phyloP scores from a whole-genome alignment of 1,139 yeast genomes.

The Candida pseudoviswanathii region DNA sequence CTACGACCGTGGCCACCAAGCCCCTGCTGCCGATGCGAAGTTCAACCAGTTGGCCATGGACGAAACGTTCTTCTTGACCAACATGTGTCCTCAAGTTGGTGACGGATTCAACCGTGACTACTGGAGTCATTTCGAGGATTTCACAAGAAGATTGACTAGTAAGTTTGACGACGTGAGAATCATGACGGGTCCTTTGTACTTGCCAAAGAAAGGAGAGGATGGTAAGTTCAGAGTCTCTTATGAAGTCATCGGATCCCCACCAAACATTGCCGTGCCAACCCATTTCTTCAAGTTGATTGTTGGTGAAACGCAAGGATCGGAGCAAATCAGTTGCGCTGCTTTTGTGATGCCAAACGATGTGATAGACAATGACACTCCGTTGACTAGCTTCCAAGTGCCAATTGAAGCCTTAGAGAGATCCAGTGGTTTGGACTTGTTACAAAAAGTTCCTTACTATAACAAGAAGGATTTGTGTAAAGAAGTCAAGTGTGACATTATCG shows the following conservation, averaged over 20 bases:
- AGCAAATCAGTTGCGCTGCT: slow-evolving; percentile 77
- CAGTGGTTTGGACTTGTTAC: slow-evolving; percentile 80
- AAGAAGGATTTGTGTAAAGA: slow-evolving; percentile 77
- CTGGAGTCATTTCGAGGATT: slow-evolving; percentile 97
- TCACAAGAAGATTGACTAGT: slow-evolving; percentile 72
- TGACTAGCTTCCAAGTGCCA: slow-evolving; percentile 82
- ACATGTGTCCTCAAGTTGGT: slow-evolving; percentile 97
- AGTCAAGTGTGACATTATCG: slow-evolving; percentile 74
- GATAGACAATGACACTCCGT: slow-evolving; percentile 69
- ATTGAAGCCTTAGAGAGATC: slow-evolving; percentile 85
- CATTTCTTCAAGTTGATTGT: slow-evolving; percentile 91
- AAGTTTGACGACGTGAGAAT: slow-evolving; percentile 75
- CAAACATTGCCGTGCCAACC: slow-evolving; percentile 95
- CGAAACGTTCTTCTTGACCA: slow-evolving; percentile 85
- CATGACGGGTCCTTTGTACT: slow-evolving; percentile 90
- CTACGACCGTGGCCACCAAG: slow-evolving; percentile 95
- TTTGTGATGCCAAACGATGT: slow-evolving; percentile 87
- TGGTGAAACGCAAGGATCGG: slow-evolving; percentile 63
- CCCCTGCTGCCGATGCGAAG: slow-evolving; percentile 98
- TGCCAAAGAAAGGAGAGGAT: slow-evolving; percentile 71
- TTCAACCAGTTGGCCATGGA: slow-evolving; percentile 90
- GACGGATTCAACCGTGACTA: slow-evolving; percentile 95
- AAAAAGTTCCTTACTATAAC: slow-evolving; percentile 61
- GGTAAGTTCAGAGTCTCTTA: slow-evolving; percentile 77
- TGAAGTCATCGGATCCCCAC: slow-evolving; percentile 97